These are phyloP conservation scores for Castanospermum australe DNA, from an alignment of 306 rosid genomes.

Conservation along the genomic window DNA sequence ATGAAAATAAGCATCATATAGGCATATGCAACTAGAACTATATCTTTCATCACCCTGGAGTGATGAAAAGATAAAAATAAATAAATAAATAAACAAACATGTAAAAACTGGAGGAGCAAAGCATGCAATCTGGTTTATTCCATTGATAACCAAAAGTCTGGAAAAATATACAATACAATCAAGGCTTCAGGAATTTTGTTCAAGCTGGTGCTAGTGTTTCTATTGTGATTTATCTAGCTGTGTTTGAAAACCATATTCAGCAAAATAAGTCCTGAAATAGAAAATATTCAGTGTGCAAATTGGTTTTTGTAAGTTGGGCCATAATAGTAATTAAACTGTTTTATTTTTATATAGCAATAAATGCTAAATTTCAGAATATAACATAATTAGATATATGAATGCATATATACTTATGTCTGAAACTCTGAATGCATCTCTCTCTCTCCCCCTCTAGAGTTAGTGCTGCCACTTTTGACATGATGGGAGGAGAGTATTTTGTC, in stretches of 20 bases:
- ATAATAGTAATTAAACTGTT: too few species aligned
- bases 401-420: too few species aligned
- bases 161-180: neutral
- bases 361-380: too few species aligned
- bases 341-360: too few species aligned
- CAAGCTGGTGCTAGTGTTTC: neutral
- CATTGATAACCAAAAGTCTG: neutral
- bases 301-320: too few species aligned
- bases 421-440: too few species aligned
- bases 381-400: too few species aligned
- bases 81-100: neutral
- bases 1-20: neutral
- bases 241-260: constrained; percentile 1
- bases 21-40: constrained; percentile 20
- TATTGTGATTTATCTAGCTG: neutral
- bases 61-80: neutral
- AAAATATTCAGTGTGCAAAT: neutral
- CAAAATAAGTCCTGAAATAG: neutral
- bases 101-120: neutral
- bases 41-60: neutral
- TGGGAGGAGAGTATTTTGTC: too few species aligned
- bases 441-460: too few species aligned
- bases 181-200: constrained; percentile 8
- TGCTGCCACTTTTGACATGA: too few species aligned
- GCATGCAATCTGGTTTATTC: neutral